phyloP scores from a whole-genome alignment of 371 early-diverging fungal species.

The Mucor racemosus region DNA sequence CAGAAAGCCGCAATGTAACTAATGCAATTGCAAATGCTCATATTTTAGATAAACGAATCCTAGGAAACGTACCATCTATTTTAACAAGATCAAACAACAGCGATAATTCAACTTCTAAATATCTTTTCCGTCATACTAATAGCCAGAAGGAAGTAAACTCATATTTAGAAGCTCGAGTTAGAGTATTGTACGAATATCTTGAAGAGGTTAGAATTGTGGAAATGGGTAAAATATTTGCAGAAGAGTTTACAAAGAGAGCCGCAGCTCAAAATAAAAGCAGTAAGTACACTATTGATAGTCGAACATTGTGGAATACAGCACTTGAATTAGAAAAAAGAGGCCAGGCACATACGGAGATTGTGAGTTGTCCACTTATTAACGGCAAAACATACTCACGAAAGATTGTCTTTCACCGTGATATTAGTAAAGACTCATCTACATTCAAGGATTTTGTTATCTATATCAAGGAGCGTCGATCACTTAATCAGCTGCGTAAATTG shows the following conservation, averaged over 20 bases:
- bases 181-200: slow-evolving; percentile 21
- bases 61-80: too few relatives aligned
- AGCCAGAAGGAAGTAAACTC: not conserved
- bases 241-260: not conserved
- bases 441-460: slow-evolving; percentile 13
- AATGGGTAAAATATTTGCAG: slow-evolving; percentile 5
- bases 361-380: not conserved
- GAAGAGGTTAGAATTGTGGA: slow-evolving; percentile 28
- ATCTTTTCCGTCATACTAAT: not conserved
- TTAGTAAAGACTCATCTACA: slow-evolving; percentile 28
- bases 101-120: too few relatives aligned
- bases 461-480: slow-evolving; percentile 16
- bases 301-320: slow-evolving; percentile 30
- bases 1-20: too few relatives aligned
- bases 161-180: slow-evolving; percentile 32
- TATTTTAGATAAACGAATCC: too few relatives aligned
- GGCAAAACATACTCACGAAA: not conserved
- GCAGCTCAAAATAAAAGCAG: not conserved
- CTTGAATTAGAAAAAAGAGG: slow-evolving; percentile 13
- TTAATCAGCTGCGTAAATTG: not conserved
- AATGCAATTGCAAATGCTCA: too few relatives aligned
- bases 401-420: slow-evolving; percentile 21
- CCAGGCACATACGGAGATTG: not conserved
- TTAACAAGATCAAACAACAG: not conserved
- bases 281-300: slow-evolving; percentile 10